Percentiles rank a stretch among this genome's conserved stretches.
Evolutionary conservation across 139 green algal species (phyloP).

Genomic region (Chlorella vulgaris): DNA sequence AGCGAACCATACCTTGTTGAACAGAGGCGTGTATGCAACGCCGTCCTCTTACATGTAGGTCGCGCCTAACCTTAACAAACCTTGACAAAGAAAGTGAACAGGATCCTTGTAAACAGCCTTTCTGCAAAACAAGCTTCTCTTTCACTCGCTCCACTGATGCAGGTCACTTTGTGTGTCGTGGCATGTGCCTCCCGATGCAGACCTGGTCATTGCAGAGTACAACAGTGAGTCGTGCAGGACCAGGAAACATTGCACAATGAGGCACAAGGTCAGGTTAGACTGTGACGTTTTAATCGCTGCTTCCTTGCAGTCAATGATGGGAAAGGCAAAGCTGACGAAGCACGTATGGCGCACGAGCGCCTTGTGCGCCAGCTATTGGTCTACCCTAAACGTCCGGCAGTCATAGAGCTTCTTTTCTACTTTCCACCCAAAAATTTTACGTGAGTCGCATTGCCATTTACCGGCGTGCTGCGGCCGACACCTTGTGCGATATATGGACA

Average conservation of each 20-base stretch:
- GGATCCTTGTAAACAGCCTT: too few relatives aligned
- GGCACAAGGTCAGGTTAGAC: too few relatives aligned
- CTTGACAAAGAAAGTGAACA: too few relatives aligned
- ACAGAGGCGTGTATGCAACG: background rate
- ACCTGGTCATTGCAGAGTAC: background rate
- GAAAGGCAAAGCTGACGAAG: background rate
- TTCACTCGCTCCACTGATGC: background rate
- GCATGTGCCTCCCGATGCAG: background rate
- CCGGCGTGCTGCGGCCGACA: background rate
- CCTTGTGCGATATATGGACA: too few relatives aligned
- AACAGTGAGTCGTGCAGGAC: background rate
- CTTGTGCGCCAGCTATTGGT: background rate
- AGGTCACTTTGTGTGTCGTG: background rate
- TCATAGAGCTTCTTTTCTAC: background rate
- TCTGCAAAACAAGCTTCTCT: background rate
- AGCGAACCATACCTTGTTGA: background rate
- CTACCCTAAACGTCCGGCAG: background rate
- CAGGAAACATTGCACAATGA: too few relatives aligned
- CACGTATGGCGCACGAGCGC: background rate
- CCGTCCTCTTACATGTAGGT: background rate
- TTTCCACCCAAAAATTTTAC: background rate
- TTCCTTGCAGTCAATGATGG: background rate
- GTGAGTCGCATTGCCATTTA: background rate
- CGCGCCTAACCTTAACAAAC: too few relatives aligned
- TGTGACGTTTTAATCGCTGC: background rate